phyloP scores from a whole-genome alignment of 495 filamentous ascomycete species.

The Penicillium robsamsonii region DNA sequence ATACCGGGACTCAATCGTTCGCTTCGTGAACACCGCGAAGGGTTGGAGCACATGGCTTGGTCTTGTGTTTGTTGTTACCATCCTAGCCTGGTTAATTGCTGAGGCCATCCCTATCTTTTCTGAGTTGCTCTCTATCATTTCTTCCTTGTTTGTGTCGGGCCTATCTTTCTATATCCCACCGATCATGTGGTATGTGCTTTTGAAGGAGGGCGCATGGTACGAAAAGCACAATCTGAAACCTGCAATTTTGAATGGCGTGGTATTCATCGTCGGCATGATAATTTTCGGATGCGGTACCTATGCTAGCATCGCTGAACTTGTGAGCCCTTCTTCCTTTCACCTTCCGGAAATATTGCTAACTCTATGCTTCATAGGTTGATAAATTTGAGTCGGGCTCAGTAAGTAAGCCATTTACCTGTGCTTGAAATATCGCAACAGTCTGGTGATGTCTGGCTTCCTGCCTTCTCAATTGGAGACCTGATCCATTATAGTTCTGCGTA shows the following conservation, averaged over 20 bases:
- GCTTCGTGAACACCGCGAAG: conserved; percentile 54
- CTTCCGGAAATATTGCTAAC: background rate
- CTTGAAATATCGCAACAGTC: background rate
- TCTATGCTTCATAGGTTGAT: background rate
- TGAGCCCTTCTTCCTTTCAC: conserved; percentile 17
- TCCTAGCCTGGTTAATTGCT: conserved; percentile 63
- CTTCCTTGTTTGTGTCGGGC: conserved; percentile 60
- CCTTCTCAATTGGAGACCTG: background rate
- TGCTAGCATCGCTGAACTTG: conserved; percentile 33
- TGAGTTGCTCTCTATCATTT: conserved; percentile 55
- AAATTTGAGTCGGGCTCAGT: conserved; percentile 7
- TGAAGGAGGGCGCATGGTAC: conserved; percentile 37
- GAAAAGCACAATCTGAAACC: conserved; percentile 16
- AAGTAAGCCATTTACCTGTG: conserved; percentile 9
- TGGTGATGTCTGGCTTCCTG: background rate
- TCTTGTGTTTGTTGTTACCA: conserved; percentile 51
- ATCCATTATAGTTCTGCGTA: background rate
- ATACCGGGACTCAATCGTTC: conserved; percentile 48
- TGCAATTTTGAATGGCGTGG: conserved; percentile 8
- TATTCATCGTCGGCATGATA: conserved; percentile 34
- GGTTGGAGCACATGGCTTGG: conserved; percentile 56
- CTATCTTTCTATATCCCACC: conserved; percentile 64
- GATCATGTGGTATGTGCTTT: conserved; percentile 59
- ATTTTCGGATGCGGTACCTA: conserved; percentile 55
- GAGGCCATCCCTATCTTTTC: conserved; percentile 66